phyloP scores from a whole-genome alignment of 2,329 filamentous ascomycete species.

The Alternaria tenuissima region DNA sequence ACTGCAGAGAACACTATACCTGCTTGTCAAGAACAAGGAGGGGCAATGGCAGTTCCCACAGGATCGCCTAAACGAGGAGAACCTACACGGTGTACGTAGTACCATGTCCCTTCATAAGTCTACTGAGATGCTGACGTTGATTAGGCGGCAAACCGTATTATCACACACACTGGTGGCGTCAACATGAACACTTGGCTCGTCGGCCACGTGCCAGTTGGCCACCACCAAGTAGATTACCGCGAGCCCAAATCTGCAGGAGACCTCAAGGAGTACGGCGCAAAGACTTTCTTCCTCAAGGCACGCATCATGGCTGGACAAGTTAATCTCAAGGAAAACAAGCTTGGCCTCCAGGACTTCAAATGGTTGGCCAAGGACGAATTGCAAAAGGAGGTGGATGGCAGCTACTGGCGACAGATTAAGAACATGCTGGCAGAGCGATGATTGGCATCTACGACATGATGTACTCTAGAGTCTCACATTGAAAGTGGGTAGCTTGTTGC shows the following conservation, averaged over 20 bases:
- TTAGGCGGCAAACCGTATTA: conserved; percentile 82
- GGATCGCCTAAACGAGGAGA: conserved; percentile 75
- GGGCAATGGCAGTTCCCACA: conserved; percentile 84
- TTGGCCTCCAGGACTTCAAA: conserved; percentile 82
- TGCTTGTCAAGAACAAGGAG: conserved; percentile 78
- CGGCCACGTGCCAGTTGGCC: conserved; percentile 86
- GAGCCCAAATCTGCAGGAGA: conserved; percentile 27
- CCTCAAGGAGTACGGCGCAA: conserved; percentile 68
- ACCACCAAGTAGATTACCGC: conserved; percentile 70
- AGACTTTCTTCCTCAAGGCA: conserved; percentile 95
- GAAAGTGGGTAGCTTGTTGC: conserved; percentile 4
- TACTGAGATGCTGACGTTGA: conserved; percentile 21
- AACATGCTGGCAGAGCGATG: conserved; percentile 87
- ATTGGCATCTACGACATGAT: neutral
- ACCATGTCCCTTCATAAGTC: neutral
- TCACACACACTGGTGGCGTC: conserved; percentile 78
- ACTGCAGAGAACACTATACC: conserved; percentile 83
- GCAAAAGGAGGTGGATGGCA: conserved; percentile 66
- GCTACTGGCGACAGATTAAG: conserved; percentile 78
- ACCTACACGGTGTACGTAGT: conserved; percentile 77
- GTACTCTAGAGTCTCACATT: neutral
- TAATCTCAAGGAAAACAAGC: conserved; percentile 74
- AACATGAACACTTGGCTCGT: conserved; percentile 99
- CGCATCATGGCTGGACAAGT: conserved; percentile 98
- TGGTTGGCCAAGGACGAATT: conserved; percentile 95